These are phyloP conservation scores for Pseudopithomyces maydicus DNA, from an alignment of 2,329 filamentous ascomycete species.

Conservation along the genomic window DNA sequence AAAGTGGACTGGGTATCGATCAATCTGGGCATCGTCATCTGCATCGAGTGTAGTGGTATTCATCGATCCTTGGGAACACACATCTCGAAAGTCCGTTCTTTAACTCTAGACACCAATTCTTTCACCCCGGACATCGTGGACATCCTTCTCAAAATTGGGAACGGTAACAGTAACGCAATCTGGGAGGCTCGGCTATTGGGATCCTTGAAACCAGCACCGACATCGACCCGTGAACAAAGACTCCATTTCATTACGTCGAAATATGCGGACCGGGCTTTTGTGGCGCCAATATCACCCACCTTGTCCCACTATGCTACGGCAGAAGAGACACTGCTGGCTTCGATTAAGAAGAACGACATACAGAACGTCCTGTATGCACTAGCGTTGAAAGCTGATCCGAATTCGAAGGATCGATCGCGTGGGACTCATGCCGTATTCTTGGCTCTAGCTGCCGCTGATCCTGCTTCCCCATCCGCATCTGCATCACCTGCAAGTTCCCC, in stretches of 20 bases:
- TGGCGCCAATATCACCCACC: slow-evolving; percentile 77
- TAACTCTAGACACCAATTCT: slow-evolving; percentile 93
- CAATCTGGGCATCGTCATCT: slow-evolving; percentile 93
- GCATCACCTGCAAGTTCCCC: slow-evolving; percentile 51
- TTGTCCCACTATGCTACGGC: slow-evolving; percentile 77
- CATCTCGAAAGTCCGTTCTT: slow-evolving; percentile 93
- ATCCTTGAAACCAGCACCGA: slow-evolving; percentile 72
- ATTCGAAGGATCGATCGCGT: slow-evolving; percentile 76
- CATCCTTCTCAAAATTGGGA: slow-evolving; percentile 86
- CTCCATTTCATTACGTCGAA: slow-evolving; percentile 95
- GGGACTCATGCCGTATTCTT: slow-evolving; percentile 89
- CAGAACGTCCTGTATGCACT: slow-evolving; percentile 90
- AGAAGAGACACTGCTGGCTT: slow-evolving; percentile 87
- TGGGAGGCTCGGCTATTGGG: slow-evolving; percentile 89
- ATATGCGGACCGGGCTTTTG: slow-evolving; percentile 82
- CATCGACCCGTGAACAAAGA: slow-evolving; percentile 85
- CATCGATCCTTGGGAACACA: slow-evolving; percentile 95
- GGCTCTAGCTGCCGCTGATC: slow-evolving; percentile 89
- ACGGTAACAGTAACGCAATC: slow-evolving; percentile 92
- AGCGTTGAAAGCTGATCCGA: slow-evolving; percentile 84
- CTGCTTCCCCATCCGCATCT: slow-evolving; percentile 70
- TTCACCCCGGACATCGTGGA: slow-evolving; percentile 98
- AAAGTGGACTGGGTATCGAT: slow-evolving; percentile 99
- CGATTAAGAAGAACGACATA: slow-evolving; percentile 95
- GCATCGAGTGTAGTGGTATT: slow-evolving; percentile 97